These are phyloP conservation scores for Chalaropsis ovoidea DNA, from an alignment of 2,329 filamentous ascomycete genomes.

Conservation along the genomic window DNA sequence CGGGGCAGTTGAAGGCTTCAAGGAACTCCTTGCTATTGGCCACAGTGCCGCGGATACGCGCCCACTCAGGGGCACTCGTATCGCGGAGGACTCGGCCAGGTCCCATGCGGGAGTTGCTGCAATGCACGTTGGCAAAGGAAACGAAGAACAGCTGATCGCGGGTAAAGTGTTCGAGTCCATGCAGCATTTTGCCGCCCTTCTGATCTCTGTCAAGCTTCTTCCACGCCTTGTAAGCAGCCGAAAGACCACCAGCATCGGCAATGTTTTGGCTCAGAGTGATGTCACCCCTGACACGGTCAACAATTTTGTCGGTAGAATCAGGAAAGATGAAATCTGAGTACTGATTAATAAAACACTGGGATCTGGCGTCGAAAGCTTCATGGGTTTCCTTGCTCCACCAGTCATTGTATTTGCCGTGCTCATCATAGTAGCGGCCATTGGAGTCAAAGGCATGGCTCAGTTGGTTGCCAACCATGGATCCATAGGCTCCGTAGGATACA, in stretches of 20 bases:
- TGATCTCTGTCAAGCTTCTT: constrained; percentile 42
- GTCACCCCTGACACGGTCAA: constrained; percentile 54
- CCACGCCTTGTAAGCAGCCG: constrained; percentile 56
- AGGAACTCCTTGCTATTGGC: constrained; percentile 58
- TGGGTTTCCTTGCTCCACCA: constrained; percentile 58
- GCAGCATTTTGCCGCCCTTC: constrained; percentile 45
- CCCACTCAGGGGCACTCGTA: constrained; percentile 54
- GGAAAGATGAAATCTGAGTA: constrained; percentile 35
- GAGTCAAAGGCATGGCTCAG: constrained; percentile 62
- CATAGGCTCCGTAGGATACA: constrained; percentile 59
- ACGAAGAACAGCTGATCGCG: constrained; percentile 63
- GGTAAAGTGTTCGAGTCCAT: constrained; percentile 51
- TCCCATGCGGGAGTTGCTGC: constrained; percentile 52
- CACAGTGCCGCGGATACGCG: constrained; percentile 53
- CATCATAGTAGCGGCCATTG: constrained; percentile 53
- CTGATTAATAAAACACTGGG: constrained; percentile 59
- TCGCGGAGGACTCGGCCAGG: constrained; percentile 50
- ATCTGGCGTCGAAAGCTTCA: constrained; percentile 46
- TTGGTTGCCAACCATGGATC: constrained; percentile 57
- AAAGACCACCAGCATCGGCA: constrained; percentile 57
- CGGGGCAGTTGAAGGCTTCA: constrained; percentile 55
- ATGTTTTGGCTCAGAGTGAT: constrained; percentile 61
- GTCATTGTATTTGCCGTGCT: constrained; percentile 52
- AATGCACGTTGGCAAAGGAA: constrained; percentile 56
- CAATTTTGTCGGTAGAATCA: constrained; percentile 25